These are phyloP conservation scores for Candida tetrigidarum DNA, from an alignment of 1,139 yeast species.

Conservation along the genomic window DNA sequence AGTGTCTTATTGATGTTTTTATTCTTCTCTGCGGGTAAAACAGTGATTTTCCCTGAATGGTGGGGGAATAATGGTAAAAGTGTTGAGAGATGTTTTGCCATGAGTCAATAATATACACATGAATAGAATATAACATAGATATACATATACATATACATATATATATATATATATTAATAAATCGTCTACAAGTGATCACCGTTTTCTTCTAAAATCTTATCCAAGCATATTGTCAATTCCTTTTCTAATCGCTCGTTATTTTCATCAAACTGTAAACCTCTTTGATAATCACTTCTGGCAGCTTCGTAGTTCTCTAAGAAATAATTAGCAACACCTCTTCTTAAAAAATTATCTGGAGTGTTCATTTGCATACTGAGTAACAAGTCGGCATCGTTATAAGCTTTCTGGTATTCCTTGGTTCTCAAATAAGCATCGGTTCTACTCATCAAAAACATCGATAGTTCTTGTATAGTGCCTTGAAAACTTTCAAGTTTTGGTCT, in stretches of 20 bases:
- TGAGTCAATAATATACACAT: background rate
- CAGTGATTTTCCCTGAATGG: constrained; percentile 46
- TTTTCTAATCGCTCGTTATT: constrained; percentile 46
- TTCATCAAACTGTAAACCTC: constrained; percentile 73
- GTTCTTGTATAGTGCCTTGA: constrained; percentile 77
- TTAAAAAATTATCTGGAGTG: constrained; percentile 77
- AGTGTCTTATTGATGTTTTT: constrained; percentile 43
- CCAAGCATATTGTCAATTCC: constrained; percentile 50
- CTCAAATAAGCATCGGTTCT: constrained; percentile 84
- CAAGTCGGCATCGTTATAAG: constrained; percentile 82
- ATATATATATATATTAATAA: constrained; percentile 1
- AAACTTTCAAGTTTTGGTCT: constrained; percentile 89
- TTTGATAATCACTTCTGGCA: constrained; percentile 75
- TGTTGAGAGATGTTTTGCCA: constrained; percentile 50
- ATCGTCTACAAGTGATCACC: constrained; percentile 43
- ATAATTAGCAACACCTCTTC: constrained; percentile 77
- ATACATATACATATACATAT: background rate
- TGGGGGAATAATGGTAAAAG: constrained; percentile 50
- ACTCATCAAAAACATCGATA: constrained; percentile 71
- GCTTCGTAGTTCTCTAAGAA: constrained; percentile 72
- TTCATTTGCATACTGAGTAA: constrained; percentile 65
- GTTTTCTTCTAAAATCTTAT: constrained; percentile 53
- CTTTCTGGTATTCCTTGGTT: constrained; percentile 66
- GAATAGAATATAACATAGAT: background rate
- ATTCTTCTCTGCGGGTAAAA: constrained; percentile 36